Conservation (phyloP, 208 protist genomes). For the Acanthamoeba sp. region DNA sequence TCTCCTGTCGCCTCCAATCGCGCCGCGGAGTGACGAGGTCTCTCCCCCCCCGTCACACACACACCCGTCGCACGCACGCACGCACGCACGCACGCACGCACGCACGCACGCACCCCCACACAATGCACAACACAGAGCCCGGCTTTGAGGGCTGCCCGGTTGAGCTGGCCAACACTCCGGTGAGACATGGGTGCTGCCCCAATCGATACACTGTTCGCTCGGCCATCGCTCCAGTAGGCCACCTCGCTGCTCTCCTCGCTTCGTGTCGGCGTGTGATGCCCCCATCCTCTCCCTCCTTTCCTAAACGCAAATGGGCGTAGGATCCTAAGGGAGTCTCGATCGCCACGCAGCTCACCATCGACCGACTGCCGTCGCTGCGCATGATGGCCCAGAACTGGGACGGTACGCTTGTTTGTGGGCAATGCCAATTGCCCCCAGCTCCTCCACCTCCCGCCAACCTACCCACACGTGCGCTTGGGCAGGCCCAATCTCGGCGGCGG, state of each 20-base stretch:
- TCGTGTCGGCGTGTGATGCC: no score
- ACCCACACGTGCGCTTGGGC: no score
- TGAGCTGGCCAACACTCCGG: not conserved
- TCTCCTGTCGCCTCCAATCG: not conserved
- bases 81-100: no score
- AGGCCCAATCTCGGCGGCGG: conserved; percentile 15
- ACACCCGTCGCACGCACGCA: no score
- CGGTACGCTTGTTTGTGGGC: not conserved
- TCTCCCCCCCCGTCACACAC: no score
- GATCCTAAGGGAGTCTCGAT: conserved; percentile 29
- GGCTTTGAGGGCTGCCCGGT: not conserved
- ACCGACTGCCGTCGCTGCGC: not conserved
- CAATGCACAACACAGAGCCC: not conserved
- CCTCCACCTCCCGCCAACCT: no score
- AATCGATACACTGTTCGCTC: not conserved
- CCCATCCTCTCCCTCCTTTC: no score
- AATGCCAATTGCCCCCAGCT: not conserved
- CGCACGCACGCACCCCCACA: not conserved
- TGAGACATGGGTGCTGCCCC: conserved; percentile 9
- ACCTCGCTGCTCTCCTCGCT: not conserved
- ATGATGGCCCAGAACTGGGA: conserved; percentile 64
- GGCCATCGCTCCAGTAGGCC: not conserved
- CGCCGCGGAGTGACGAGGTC: no score
- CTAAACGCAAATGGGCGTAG: not conserved
- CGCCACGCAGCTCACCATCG: conserved; percentile 45